These are phyloP conservation scores for Elaphomyces granulatus DNA, from an alignment of 495 filamentous ascomycete genomes.

Conservation along the genomic window DNA sequence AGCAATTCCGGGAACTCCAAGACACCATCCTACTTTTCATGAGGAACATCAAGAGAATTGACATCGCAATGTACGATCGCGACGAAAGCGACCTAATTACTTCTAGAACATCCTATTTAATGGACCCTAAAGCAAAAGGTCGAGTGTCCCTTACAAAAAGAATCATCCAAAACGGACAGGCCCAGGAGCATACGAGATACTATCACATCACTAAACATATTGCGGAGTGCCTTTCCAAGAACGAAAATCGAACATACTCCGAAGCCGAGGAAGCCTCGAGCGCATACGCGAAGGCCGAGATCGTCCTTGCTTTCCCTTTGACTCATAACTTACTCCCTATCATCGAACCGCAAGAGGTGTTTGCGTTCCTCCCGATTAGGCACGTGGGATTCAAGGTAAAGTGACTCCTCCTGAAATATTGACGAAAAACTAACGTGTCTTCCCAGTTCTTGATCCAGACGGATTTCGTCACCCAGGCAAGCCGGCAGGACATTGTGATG, in stretches of 20 bases:
- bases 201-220: slow-evolving; percentile 14
- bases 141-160: too few species aligned
- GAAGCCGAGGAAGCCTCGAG: slow-evolving; percentile 3
- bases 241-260: slow-evolving; percentile 18
- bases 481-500: slow-evolving; percentile 24
- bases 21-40: slow-evolving; percentile 24
- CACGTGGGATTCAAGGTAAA: slow-evolving; percentile 15
- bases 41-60: slow-evolving; percentile 19
- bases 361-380: slow-evolving; percentile 27
- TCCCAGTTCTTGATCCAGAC: slow-evolving; percentile 33
- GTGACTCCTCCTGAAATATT: neutral
- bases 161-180: neutral
- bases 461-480: slow-evolving; percentile 33
- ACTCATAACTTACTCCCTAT: slow-evolving; percentile 11
- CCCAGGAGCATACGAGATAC: slow-evolving; percentile 1
- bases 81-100: slow-evolving; percentile 7
- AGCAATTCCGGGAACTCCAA: slow-evolving; percentile 21
- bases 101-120: slow-evolving; percentile 3
- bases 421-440: neutral
- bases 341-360: slow-evolving; percentile 16
- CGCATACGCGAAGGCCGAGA: slow-evolving; percentile 14
- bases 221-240: slow-evolving; percentile 12
- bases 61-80: slow-evolving; percentile 15
- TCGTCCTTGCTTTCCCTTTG: slow-evolving; percentile 30
- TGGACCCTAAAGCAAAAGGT: slow-evolving; percentile 2